A percentile compares a stretch with the other conserved stretches of the same genome.
phyloP scores from a whole-genome alignment of 345 rosid genomes.

The Mercurialis annua region DNA sequence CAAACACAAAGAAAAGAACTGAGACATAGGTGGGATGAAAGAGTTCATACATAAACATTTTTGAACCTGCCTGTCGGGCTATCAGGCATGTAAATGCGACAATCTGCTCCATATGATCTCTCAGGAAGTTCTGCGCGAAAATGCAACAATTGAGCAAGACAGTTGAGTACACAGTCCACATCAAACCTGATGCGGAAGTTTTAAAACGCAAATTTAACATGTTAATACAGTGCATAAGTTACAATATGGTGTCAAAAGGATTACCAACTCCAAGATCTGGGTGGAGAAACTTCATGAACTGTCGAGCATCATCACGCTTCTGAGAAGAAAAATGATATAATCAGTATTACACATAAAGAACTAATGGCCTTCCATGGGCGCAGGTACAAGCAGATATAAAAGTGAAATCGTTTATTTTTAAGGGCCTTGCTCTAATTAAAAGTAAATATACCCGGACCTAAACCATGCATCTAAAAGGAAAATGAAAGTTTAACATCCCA shows the following conservation, averaged over 20 bases:
- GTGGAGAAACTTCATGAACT: conserved; percentile 98
- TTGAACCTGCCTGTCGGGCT: conserved; percentile 94
- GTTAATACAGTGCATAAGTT: neutral
- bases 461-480: neutral
- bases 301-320: conserved; percentile 96
- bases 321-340: conserved; percentile 26
- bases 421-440: neutral
- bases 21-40: conserved; percentile 41
- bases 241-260: conserved; percentile 13
- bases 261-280: conserved; percentile 96
- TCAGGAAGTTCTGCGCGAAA: conserved; percentile 86
- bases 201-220: neutral
- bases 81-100: conserved; percentile 83
- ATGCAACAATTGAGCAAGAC: neutral
- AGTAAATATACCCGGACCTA: neutral
- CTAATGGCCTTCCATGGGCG: neutral
- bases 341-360: conserved; percentile 23
- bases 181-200: conserved; percentile 3
- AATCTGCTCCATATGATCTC: conserved; percentile 95
- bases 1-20: neutral
- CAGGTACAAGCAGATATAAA: neutral
- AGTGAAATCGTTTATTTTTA: no score
- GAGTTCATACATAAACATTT: conserved; percentile 98
- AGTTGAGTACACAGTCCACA: conserved; percentile 7
- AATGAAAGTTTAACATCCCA: neutral